A percentile compares a stretch with the other conserved stretches of the same genome.
Evolutionary conservation across 2,329 filamentous ascomycete genomes (phyloP).

Genomic region (Hymenoscyphus repandus): DNA sequence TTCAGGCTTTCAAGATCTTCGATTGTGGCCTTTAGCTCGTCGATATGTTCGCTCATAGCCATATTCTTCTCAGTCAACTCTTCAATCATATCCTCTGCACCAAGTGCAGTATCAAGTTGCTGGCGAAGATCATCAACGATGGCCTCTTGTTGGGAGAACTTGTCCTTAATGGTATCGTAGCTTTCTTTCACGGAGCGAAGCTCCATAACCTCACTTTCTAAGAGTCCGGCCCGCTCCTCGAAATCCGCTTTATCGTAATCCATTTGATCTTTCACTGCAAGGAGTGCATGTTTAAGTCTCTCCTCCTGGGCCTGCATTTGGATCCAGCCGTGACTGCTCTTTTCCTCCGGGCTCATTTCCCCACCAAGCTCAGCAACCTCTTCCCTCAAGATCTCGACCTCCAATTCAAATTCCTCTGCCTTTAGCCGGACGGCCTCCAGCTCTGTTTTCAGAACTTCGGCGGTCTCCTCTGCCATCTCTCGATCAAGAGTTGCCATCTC

Average conservation of each 20-base stretch:
- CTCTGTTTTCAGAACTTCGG: slow-evolving; percentile 76
- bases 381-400: slow-evolving; percentile 79
- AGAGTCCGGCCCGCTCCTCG: slow-evolving; percentile 64
- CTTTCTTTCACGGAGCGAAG: slow-evolving; percentile 62
- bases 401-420: slow-evolving; percentile 78
- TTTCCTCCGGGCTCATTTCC: slow-evolving; percentile 84
- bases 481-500: slow-evolving; percentile 86
- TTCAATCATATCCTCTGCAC: slow-evolving; percentile 91
- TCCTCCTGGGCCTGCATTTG: slow-evolving; percentile 91
- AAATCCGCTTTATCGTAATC: slow-evolving; percentile 80
- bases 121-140: slow-evolving; percentile 81
- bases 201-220: slow-evolving; percentile 71
- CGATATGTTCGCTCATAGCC: slow-evolving; percentile 74
- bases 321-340: slow-evolving; percentile 79
- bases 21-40: slow-evolving; percentile 74
- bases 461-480: slow-evolving; percentile 93
- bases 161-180: slow-evolving; percentile 65
- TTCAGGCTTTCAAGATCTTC: slow-evolving; percentile 85
- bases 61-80: slow-evolving; percentile 85
- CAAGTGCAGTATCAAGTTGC: slow-evolving; percentile 83
- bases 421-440: slow-evolving; percentile 70
- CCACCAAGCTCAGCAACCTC: slow-evolving; percentile 81
- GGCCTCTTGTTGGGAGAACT: slow-evolving; percentile 65
- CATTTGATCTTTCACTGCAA: slow-evolving; percentile 79
- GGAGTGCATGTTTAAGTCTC: slow-evolving; percentile 75